Base-by-base conservation (phyloP, 441 rosid species). In the Manihot esculenta region DNA sequence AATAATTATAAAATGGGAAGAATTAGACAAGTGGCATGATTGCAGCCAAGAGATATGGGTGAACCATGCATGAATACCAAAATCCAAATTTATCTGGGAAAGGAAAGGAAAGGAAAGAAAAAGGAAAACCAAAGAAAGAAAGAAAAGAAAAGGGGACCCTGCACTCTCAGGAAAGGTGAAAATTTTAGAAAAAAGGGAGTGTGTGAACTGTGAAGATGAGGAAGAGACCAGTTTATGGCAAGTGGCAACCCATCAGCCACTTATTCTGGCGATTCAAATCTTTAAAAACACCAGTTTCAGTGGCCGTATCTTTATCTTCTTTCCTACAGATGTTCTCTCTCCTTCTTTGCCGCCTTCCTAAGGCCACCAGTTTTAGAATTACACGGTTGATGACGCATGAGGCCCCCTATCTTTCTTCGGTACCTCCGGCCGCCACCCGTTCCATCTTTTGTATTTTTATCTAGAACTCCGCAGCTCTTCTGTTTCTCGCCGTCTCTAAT, bases 401-500 rank as follows among this genome's bases (percentile, higher is more conserved):
- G 26, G 44, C 17, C 26, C 69, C 27, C 58, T 38, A 27, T 47
- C 55, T 33, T 18, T n/a, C 35, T 41, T 61, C 75, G 17, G 51
- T n/a, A n/a, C n/a, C n/a, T n/a, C n/a, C n/a, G n/a, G 48, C 49
- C 21, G 47, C 68, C 72, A 60, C 64, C 70, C 45, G 60, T 69
- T 75, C 26, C 76, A 75, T 54, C 72, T 70, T 64, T 14, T 17
- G 35, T 48, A 49, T n/a, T n/a, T n/a, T n/a, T n/a, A n/a, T n/a
- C n/a, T n/a, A n/a, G n/a, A n/a, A n/a, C n/a, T n/a, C n/a, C n/a
- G n/a, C n/a, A n/a, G n/a, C n/a, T n/a, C n/a, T n/a, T n/a, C n/a
- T n/a, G n/a, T n/a, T n/a, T n/a, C n/a, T n/a, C n/a, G n/a, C n/a
- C n/a, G n/a, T n/a, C n/a, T n/a, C n/a, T n/a, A n/a, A n/a, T n/a